Percentiles rank a stretch among this genome's conserved stretches.
phyloP scores from a whole-genome alignment of 2,329 filamentous ascomycete genomes.

The Colletotrichum sp. region DNA sequence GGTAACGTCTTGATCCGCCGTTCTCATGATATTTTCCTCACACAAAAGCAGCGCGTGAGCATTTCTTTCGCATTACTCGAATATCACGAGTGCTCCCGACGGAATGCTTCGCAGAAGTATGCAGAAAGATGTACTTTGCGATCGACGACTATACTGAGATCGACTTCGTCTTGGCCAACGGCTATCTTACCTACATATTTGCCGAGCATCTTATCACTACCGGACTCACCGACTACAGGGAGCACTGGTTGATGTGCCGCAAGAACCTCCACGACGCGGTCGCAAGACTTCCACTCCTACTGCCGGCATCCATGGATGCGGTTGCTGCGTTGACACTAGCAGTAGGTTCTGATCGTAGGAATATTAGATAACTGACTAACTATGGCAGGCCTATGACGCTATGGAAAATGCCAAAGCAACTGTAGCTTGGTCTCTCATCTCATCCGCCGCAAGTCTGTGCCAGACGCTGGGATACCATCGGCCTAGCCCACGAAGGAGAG shows the following conservation, averaged over 20 bases:
- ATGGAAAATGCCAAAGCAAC: slow-evolving; percentile 36
- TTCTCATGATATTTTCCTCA: background rate
- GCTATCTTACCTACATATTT: slow-evolving; percentile 39
- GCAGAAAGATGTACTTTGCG: slow-evolving; percentile 40
- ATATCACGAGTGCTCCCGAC: slow-evolving; percentile 37
- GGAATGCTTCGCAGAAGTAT: slow-evolving; percentile 32
- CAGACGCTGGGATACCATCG: slow-evolving; percentile 38
- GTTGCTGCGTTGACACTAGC: slow-evolving; percentile 29
- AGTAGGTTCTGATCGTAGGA: background rate
- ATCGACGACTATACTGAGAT: slow-evolving; percentile 33
- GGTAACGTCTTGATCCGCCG: background rate
- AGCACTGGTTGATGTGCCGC: slow-evolving; percentile 29
- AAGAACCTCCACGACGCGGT: slow-evolving; percentile 27
- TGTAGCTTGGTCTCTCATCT: slow-evolving; percentile 39
- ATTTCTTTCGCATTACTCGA: slow-evolving; percentile 30
- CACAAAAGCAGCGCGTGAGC: slow-evolving; percentile 18
- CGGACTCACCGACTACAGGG: slow-evolving; percentile 24
- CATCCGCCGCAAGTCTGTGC: slow-evolving; percentile 36
- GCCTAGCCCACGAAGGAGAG: background rate
- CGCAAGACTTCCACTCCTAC: slow-evolving; percentile 27
- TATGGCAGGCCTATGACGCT: slow-evolving; percentile 37
- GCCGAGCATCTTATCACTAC: slow-evolving; percentile 31
- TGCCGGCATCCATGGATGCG: slow-evolving; percentile 34
- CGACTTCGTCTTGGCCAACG: slow-evolving; percentile 39
- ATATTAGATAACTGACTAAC: slow-evolving; percentile 18